A percentile compares a stretch with the other conserved stretches of the same genome.
phyloP scores from a whole-genome alignment of 140 eudicot species.

The Stevia rebaudiana region DNA sequence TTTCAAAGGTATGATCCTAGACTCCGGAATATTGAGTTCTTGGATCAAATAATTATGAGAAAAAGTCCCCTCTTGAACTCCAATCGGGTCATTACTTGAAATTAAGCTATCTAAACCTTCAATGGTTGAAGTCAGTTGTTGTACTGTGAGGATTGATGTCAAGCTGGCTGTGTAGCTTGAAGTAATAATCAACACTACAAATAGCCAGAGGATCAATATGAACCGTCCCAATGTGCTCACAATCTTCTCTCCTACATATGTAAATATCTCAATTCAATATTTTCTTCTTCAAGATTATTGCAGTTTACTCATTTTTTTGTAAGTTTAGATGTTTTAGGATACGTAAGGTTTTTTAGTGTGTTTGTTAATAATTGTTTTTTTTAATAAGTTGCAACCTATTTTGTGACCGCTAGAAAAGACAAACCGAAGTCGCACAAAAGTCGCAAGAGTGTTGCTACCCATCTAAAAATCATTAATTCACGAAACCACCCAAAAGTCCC shows the following conservation, averaged over 20 bases:
- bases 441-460: no score
- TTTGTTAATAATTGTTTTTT: no score
- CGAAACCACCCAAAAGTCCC: no score
- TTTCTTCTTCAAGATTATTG: background rate
- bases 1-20: slow-evolving; percentile 24
- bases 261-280: background rate
- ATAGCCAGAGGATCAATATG: slow-evolving; percentile 32
- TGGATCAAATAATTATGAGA: slow-evolving; percentile 22
- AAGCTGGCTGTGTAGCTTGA: slow-evolving; percentile 46
- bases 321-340: no score
- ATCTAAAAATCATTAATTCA: no score
- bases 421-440: no score
- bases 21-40: slow-evolving; percentile 29
- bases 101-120: slow-evolving; percentile 39
- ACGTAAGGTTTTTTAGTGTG: no score
- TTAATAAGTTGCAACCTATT: no score
- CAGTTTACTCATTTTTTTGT: no score
- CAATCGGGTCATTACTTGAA: slow-evolving; percentile 29
- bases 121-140: slow-evolving; percentile 27
- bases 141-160: slow-evolving; percentile 41
- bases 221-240: slow-evolving; percentile 30
- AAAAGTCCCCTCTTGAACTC: slow-evolving; percentile 35
- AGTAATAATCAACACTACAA: slow-evolving; percentile 34
- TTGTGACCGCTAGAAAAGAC: no score
- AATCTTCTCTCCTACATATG: slow-evolving; percentile 24